These are phyloP conservation scores for Boletus sp. DNA, from an alignment of 1,284 basidiomycete species.

Conservation along the genomic window DNA sequence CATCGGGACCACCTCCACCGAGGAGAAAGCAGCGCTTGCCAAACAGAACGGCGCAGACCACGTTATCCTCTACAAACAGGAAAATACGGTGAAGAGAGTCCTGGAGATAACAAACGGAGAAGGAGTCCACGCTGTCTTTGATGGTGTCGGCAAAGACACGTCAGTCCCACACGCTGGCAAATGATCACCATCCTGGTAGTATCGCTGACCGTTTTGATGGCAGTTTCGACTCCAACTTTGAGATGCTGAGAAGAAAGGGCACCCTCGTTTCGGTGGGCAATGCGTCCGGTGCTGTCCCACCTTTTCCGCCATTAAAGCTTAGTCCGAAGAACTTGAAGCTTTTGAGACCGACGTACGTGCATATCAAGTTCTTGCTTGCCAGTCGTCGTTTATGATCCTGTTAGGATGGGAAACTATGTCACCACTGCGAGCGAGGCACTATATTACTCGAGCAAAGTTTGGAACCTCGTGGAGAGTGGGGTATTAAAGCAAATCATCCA, in stretches of 20 bases:
- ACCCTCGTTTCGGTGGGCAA: slow-evolving; percentile 90
- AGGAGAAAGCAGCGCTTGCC: slow-evolving; percentile 83
- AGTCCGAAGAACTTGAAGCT: slow-evolving; percentile 82
- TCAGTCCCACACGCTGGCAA: slow-evolving; percentile 35
- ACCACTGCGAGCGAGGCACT: slow-evolving; percentile 24
- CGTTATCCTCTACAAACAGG: slow-evolving; percentile 77
- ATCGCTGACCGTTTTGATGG: not conserved
- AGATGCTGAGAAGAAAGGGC: slow-evolving; percentile 75
- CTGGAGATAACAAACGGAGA: slow-evolving; percentile 76
- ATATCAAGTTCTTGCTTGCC: slow-evolving; percentile 10
- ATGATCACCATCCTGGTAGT: too few species aligned
- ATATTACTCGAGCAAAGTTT: slow-evolving; percentile 60
- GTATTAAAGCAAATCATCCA: slow-evolving; percentile 69
- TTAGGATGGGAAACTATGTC: slow-evolving; percentile 60
- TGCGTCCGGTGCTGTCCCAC: slow-evolving; percentile 76
- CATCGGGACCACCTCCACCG: slow-evolving; percentile 90
- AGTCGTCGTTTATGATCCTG: not conserved
- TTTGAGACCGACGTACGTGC: slow-evolving; percentile 66
- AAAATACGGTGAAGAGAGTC: slow-evolving; percentile 70
- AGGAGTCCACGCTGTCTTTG: slow-evolving; percentile 85
- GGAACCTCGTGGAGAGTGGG: slow-evolving; percentile 57
- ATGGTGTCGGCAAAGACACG: slow-evolving; percentile 94
- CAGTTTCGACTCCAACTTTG: slow-evolving; percentile 82
- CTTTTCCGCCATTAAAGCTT: slow-evolving; percentile 74
- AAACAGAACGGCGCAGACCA: slow-evolving; percentile 80